Evolutionary conservation across 139 green algal species (phyloP).

Genomic region (Chlamydomonas applanata): DNA sequence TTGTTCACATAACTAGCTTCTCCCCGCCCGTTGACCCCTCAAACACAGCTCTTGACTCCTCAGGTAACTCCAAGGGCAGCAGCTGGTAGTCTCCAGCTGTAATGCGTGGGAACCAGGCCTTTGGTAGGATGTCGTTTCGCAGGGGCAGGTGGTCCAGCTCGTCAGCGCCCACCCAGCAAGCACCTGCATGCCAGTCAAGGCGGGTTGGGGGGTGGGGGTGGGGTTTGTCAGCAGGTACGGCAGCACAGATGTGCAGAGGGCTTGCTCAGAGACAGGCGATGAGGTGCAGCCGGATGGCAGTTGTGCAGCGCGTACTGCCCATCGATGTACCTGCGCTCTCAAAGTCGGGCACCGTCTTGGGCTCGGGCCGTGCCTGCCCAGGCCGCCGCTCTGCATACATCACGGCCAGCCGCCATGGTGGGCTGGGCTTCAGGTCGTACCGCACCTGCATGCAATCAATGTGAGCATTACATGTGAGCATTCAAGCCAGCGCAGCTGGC

Average conservation of each 20-base stretch:
- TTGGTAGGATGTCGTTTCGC: not conserved
- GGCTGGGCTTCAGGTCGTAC: not conserved
- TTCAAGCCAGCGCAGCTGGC: no score
- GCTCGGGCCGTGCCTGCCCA: not conserved
- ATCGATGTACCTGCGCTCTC: not conserved
- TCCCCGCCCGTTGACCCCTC: no score
- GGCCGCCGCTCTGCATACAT: not conserved
- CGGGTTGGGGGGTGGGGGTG: no score
- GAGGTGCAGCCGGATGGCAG: not conserved
- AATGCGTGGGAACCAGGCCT: no score
- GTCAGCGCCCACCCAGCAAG: slow-evolving; percentile 8
- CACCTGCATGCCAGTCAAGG: not conserved
- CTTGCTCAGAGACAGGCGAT: not conserved
- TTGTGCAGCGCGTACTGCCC: not conserved
- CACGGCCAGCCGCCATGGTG: slow-evolving; percentile 2
- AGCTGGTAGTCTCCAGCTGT: no score
- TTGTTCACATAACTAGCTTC: no score
- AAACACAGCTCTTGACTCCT: no score
- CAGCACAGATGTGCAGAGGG: not conserved
- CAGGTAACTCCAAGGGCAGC: no score
- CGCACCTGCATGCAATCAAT: not conserved
- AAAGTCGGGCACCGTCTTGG: slow-evolving; percentile 7
- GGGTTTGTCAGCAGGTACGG: not conserved
- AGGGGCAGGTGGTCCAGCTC: not conserved
- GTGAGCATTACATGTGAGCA: no score